Evolutionary conservation across 768 basidiomycete species (phyloP).

Genomic region (Dictyophora rubrovolvata): DNA sequence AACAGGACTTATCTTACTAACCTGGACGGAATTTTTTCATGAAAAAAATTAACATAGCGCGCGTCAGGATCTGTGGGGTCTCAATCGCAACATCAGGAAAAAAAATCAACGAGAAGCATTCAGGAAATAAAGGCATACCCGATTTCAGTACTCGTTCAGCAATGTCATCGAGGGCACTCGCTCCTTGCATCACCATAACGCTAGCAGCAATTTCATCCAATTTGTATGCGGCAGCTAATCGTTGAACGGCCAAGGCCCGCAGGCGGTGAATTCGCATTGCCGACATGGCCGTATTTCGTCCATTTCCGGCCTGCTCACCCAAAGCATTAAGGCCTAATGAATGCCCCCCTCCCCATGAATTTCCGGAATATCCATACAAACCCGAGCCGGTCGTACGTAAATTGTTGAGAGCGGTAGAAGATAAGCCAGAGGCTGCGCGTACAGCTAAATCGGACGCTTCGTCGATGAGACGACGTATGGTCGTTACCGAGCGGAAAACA

Average conservation of each 20-base stretch:
- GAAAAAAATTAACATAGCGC: constrained; percentile 87
- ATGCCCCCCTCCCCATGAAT: constrained; percentile 55
- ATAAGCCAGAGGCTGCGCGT: constrained; percentile 76
- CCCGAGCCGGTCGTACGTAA: constrained; percentile 33
- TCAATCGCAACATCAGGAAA: constrained; percentile 19
- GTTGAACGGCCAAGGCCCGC: constrained; percentile 74
- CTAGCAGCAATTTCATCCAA: constrained; percentile 86
- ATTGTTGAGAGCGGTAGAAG: constrained; percentile 61
- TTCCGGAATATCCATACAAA: constrained; percentile 27
- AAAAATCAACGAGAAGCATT: background rate
- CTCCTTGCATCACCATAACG: constrained; percentile 93
- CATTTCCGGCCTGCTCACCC: constrained; percentile 39
- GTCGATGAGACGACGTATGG: constrained; percentile 75
- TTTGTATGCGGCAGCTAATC: constrained; percentile 76
- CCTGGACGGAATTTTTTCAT: constrained; percentile 92
- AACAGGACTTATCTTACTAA: constrained; percentile 25
- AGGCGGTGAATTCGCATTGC: constrained; percentile 75
- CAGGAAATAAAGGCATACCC: constrained; percentile 30
- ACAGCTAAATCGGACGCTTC: constrained; percentile 85
- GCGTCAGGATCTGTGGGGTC: constrained; percentile 74
- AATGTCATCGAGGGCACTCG: constrained; percentile 87
- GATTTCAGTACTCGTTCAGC: constrained; percentile 75
- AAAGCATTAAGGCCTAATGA: constrained; percentile 52
- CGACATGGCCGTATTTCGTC: constrained; percentile 74
- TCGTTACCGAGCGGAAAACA: constrained; percentile 65